Percentiles rank a stretch among this genome's conserved stretches.
These are phyloP conservation scores for Globisporangium echinulatum DNA, from an alignment of 352 stramenopile species.

Conservation along the genomic window DNA sequence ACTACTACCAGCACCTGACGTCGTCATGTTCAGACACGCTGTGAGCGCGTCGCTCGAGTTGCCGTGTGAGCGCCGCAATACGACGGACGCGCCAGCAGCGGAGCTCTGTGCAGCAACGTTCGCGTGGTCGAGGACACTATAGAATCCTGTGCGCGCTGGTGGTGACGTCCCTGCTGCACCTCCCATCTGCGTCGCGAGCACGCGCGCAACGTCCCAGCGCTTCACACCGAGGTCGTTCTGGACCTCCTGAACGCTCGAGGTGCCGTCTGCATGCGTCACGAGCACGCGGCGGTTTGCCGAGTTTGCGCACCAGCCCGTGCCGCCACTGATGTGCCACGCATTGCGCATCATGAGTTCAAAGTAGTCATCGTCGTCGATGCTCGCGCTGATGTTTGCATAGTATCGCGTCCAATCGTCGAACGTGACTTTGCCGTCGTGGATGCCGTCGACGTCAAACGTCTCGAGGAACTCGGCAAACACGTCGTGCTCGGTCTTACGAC, in stretches of 20 bases:
- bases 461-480: slow-evolving; percentile 80
- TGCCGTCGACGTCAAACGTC: slow-evolving; percentile 60
- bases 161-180: slow-evolving; percentile 4
- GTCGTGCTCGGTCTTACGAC: slow-evolving; percentile 70
- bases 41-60: slow-evolving; percentile 48
- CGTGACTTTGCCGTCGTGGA: slow-evolving; percentile 42
- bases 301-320: slow-evolving; percentile 46
- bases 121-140: slow-evolving; percentile 57
- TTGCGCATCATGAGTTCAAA: slow-evolving; percentile 92
- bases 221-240: slow-evolving; percentile 39
- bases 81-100: slow-evolving; percentile 11
- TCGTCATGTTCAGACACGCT: slow-evolving; percentile 35
- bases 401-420: slow-evolving; percentile 76
- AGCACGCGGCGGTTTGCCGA: slow-evolving; percentile 54
- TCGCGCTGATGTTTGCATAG: slow-evolving; percentile 85
- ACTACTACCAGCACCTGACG: background rate
- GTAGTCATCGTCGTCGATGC: slow-evolving; percentile 90
- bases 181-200: slow-evolving; percentile 24
- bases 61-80: slow-evolving; percentile 27
- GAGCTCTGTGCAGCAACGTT: slow-evolving; percentile 7
- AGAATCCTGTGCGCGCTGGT: slow-evolving; percentile 29
- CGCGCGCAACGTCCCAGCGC: slow-evolving; percentile 19
- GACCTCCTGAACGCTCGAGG: slow-evolving; percentile 36
- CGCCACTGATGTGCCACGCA: slow-evolving; percentile 60
- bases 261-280: slow-evolving; percentile 49